phyloP scores from a whole-genome alignment of 2,329 filamentous ascomycete species.

The Diaporthe australafricana region DNA sequence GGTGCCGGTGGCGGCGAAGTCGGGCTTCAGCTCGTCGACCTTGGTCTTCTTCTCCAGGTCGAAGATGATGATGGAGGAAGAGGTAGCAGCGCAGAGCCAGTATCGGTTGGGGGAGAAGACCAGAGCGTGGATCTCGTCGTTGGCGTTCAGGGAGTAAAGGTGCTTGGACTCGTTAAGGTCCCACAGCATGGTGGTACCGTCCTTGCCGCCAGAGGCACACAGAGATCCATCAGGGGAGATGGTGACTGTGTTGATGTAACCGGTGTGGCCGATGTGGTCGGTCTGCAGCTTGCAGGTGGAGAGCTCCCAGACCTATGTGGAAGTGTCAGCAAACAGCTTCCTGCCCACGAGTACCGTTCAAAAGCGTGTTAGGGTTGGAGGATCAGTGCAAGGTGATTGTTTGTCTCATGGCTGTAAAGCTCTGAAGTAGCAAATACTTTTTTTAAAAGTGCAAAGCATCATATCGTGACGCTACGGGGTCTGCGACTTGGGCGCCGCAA shows the following conservation, averaged over 20 bases:
- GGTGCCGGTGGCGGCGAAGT: constrained; percentile 87
- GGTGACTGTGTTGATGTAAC: constrained; percentile 99
- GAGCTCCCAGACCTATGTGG: constrained; percentile 95
- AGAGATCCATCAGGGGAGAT: constrained; percentile 99
- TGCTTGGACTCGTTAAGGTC: constrained; percentile 99
- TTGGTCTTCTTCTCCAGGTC: constrained; percentile 99
- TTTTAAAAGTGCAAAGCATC: constrained; percentile 86
- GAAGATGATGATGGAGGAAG: constrained; percentile 99
- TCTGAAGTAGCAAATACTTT: constrained; percentile 99
- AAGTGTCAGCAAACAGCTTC: constrained; percentile 42
- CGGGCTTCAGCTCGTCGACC: constrained; percentile 99
- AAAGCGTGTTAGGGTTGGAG: constrained; percentile 40
- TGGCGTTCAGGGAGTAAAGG: constrained; percentile 99
- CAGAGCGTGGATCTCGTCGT: constrained; percentile 99
- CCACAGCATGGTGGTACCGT: constrained; percentile 99
- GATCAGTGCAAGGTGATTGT: constrained; percentile 91
- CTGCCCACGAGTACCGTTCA: neutral
- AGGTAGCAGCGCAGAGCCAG: constrained; percentile 99
- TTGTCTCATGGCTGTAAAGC: constrained; percentile 97
- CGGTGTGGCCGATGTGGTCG: constrained; percentile 99
- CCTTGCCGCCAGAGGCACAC: constrained; percentile 99
- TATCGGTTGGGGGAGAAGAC: constrained; percentile 99
- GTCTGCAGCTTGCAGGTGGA: constrained; percentile 99
- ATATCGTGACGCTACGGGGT: constrained; percentile 63
- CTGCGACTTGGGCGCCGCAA: constrained; percentile 35